Conservation (phyloP, 1,284 basidiomycete species). For the Cutaneotrichosporon sp. region DNA sequence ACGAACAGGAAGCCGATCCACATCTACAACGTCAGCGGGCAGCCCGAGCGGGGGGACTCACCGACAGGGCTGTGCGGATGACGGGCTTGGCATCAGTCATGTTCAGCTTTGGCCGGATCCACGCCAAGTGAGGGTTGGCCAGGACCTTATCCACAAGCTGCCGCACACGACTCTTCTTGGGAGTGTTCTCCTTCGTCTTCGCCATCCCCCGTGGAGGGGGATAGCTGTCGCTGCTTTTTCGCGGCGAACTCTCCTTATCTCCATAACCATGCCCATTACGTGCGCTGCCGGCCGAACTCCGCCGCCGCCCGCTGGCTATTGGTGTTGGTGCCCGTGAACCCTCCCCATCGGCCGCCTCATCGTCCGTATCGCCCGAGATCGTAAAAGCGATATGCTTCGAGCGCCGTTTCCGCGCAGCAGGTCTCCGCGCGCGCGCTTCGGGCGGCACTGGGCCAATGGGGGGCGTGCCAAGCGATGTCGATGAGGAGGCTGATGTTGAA, state of each 20-base stretch:
- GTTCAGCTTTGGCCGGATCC: constrained; percentile 37
- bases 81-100: constrained; percentile 37
- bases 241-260: too few species aligned
- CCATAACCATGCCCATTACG: background rate
- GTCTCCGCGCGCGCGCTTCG: background rate
- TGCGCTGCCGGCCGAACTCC: background rate
- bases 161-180: background rate
- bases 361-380: background rate
- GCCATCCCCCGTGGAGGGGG: too few species aligned
- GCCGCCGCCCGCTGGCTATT: background rate
- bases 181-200: background rate
- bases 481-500: too few species aligned
- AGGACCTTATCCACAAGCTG: background rate
- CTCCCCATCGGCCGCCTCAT: background rate
- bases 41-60: constrained; percentile 16
- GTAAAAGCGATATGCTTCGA: background rate
- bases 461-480: too few species aligned
- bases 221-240: too few species aligned
- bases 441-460: too few species aligned
- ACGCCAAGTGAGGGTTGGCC: constrained; percentile 18
- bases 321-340: background rate
- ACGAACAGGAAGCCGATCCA: constrained; percentile 45
- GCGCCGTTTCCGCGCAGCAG: background rate
- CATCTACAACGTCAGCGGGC: constrained; percentile 24
- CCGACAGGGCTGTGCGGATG: constrained; percentile 36